A percentile compares a stretch with the other conserved stretches of the same genome.
phyloP scores from a whole-genome alignment of 768 basidiomycete genomes.

The Auricularia auricula-judae region DNA sequence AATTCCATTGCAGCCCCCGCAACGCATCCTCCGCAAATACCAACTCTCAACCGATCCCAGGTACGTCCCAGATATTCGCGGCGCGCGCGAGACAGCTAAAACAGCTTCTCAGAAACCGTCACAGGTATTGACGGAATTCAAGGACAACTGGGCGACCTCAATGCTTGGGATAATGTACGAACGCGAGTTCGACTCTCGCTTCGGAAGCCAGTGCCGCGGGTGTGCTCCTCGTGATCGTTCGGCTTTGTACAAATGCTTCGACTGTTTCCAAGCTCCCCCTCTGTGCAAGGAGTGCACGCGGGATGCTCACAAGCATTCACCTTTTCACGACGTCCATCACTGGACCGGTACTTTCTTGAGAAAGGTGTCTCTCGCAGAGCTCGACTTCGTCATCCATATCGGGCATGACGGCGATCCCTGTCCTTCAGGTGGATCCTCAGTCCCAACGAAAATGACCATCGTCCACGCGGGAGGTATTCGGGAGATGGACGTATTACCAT shows the following conservation, averaged over 20 bases:
- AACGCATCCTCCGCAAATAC: background rate
- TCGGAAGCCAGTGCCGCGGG: background rate
- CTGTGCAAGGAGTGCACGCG: background rate
- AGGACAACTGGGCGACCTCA: background rate
- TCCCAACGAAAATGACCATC: background rate
- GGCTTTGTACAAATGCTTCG: background rate
- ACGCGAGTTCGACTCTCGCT: background rate
- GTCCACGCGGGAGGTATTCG: background rate
- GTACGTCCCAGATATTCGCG: background rate
- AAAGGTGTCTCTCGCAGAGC: background rate
- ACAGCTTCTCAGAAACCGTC: background rate
- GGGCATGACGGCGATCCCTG: background rate
- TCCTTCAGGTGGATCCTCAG: background rate
- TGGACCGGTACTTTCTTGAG: background rate
- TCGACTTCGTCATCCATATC: background rate
- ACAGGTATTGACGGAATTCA: background rate
- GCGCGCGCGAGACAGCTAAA: background rate
- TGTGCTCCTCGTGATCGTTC: background rate
- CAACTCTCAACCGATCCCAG: background rate
- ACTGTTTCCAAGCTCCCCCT: background rate
- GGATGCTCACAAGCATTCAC: background rate
- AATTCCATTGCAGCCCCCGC: too few species aligned
- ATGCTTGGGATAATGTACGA: background rate
- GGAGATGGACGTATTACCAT: background rate
- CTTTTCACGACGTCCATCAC: background rate